Conservation (phyloP, 345 rosid species). For the Eucalyptus polybractea region DNA sequence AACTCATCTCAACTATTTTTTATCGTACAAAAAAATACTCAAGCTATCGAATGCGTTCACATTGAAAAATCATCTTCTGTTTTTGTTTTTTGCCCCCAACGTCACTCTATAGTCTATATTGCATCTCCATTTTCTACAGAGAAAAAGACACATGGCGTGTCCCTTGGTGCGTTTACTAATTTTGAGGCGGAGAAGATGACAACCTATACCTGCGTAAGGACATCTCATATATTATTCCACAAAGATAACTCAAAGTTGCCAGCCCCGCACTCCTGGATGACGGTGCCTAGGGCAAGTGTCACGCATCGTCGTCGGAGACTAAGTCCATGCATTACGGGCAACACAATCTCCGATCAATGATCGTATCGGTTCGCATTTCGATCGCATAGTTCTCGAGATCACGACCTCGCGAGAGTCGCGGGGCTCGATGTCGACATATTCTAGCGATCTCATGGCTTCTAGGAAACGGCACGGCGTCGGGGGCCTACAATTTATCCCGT, state of each 20-base stretch:
- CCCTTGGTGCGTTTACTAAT: background rate
- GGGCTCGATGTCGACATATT: no score
- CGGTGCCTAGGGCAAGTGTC: background rate
- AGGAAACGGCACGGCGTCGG: background rate
- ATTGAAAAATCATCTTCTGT: background rate
- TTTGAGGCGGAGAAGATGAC: background rate
- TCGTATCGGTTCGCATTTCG: background rate
- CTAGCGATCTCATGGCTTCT: background rate
- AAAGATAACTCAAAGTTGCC: background rate
- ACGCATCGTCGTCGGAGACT: background rate
- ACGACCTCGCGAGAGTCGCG: background rate
- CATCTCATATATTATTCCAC: background rate
- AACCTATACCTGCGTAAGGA: background rate
- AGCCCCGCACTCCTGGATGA: background rate
- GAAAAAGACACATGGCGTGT: background rate
- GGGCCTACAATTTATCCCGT: background rate
- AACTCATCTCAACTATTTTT: background rate
- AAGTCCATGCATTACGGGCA: background rate
- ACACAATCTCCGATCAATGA: background rate
- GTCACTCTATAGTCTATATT: background rate
- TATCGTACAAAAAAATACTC: background rate
- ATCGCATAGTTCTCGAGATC: fast-evolving
- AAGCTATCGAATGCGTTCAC: background rate
- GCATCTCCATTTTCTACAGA: background rate
- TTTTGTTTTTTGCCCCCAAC: background rate